Base-by-base conservation (phyloP, 2,329 filamentous ascomycete genomes). In the Fusarium hostae region DNA sequence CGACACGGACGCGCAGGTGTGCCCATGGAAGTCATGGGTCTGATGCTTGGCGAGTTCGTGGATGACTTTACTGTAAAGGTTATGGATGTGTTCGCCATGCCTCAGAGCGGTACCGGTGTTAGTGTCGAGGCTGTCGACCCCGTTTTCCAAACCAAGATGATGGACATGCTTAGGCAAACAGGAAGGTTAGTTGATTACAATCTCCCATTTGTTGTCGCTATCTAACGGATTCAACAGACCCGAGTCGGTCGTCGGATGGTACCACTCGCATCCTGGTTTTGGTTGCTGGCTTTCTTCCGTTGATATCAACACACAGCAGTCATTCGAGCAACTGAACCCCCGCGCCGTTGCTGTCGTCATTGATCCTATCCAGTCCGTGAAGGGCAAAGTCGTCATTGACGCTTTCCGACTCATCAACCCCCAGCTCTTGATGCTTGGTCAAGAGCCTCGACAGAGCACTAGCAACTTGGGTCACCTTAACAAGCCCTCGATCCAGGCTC, bases 141-240 rank as follows among this genome's bases (percentile, higher is more conserved):
- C 13, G 96, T 99, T 37, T 99, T 99, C 83, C 96, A 99, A 86
- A 98, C 94, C 79, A 99, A 98, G 88, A 99, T 99, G 96, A 99
- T 99, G 96, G 96, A 99, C 81, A 98, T 99, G 96, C 86, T 99
- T 81, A 89, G 93, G 79, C 96, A 99, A 87, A 99, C 96, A 64
- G 96, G 96, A 84, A 89, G 96, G 94, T 97, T 86, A 77, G 89
- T 71, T 41, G 26, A 66, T 20, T 24, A 30, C 7, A n/a, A 10
- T 44, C 4, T 13, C 50, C 32, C 28, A 34, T 51, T 41, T 22
- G 34, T 75, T 63, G 24, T 48, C 43, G 34, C 13, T 34, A 24
- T 50, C 70, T 78, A 70, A 75, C 51, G 45, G 20, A 34, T 24
- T 40, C 24, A 37, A 59, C 75, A 97, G 95, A 81, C 95, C 95